Conservation (phyloP, 2,329 filamentous ascomycete species). For the Metarhizium rileyi region DNA sequence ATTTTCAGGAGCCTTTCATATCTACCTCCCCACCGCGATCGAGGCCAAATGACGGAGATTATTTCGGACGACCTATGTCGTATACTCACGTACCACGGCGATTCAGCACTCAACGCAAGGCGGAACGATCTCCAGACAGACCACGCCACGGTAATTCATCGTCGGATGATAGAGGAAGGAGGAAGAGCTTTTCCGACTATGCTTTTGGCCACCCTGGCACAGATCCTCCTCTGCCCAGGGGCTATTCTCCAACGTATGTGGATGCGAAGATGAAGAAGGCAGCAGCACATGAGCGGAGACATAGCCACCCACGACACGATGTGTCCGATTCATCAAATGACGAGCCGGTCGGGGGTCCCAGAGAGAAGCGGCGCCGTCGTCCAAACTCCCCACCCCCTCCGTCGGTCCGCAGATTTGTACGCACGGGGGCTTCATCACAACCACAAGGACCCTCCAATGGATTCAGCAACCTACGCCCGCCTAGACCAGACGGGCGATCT, state of each 20-base stretch:
- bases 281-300: conserved; percentile 28
- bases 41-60: conserved; percentile 21
- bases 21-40: conserved; percentile 15
- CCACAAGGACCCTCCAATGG: conserved; percentile 16
- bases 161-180: conserved; percentile 31
- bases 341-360: conserved; percentile 18
- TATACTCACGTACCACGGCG: conserved; percentile 33
- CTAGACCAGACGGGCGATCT: conserved; percentile 22
- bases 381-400: conserved; percentile 19
- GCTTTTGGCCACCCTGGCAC: conserved; percentile 28
- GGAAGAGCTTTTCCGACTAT: conserved; percentile 43
- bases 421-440: conserved; percentile 17
- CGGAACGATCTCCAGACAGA: conserved; percentile 25
- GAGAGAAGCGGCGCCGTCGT: conserved; percentile 16
- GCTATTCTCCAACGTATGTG: conserved; percentile 22
- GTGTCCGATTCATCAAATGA: conserved; percentile 34
- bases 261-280: conserved; percentile 24
- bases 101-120: conserved; percentile 20
- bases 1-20: conserved; percentile 21
- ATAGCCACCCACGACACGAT: conserved; percentile 39
- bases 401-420: conserved; percentile 24
- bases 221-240: conserved; percentile 14
- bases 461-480: conserved; percentile 19
- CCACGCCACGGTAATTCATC: conserved; percentile 25
- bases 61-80: conserved; percentile 24